Evolutionary conservation across 371 early-diverging fungal genomes (phyloP).

Genomic region (Encephalitozoon intestinalis): DNA sequence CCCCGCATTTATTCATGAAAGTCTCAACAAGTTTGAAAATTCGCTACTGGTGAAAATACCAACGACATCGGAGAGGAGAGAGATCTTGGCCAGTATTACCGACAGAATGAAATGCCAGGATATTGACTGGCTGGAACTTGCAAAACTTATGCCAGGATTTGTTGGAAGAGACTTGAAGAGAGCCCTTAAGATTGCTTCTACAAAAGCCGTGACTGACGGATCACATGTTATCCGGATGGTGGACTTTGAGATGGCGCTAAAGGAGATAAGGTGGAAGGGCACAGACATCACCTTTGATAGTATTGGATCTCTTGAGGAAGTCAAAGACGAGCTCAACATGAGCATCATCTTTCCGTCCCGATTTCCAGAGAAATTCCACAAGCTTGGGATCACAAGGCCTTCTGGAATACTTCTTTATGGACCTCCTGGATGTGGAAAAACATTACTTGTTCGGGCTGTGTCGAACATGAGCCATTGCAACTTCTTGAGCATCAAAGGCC

Average conservation of each 20-base stretch:
- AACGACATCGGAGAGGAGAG: slow-evolving; percentile 37
- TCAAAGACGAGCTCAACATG: slow-evolving; percentile 67
- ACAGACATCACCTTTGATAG: slow-evolving; percentile 55
- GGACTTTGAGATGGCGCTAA: slow-evolving; percentile 32
- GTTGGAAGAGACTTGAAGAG: slow-evolving; percentile 52
- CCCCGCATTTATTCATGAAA: slow-evolving; percentile 21
- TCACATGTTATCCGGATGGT: slow-evolving; percentile 14
- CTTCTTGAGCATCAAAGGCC: slow-evolving; percentile 95
- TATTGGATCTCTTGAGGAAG: slow-evolving; percentile 58
- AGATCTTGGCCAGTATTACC: slow-evolving; percentile 43
- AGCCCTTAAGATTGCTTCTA: slow-evolving; percentile 48
- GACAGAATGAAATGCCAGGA: slow-evolving; percentile 19
- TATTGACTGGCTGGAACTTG: slow-evolving; percentile 37
- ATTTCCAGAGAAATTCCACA: slow-evolving; percentile 76
- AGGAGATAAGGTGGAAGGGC: slow-evolving; percentile 41
- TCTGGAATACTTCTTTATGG: slow-evolving; percentile 94
- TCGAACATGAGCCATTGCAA: slow-evolving; percentile 84
- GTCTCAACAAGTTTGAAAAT: slow-evolving; percentile 42
- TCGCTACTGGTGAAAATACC: slow-evolving; percentile 58
- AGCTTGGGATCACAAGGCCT: slow-evolving; percentile 79
- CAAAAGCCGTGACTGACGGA: slow-evolving; percentile 36
- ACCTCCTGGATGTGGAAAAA: slow-evolving; percentile 98
- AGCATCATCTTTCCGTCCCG: slow-evolving; percentile 82
- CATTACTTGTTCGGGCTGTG: slow-evolving; percentile 91
- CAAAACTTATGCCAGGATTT: slow-evolving; percentile 57